A percentile compares a stretch with the other conserved stretches of the same genome.
phyloP scores from a whole-genome alignment of 805 yeast species.

The Barnettozyma botsteinii region DNA sequence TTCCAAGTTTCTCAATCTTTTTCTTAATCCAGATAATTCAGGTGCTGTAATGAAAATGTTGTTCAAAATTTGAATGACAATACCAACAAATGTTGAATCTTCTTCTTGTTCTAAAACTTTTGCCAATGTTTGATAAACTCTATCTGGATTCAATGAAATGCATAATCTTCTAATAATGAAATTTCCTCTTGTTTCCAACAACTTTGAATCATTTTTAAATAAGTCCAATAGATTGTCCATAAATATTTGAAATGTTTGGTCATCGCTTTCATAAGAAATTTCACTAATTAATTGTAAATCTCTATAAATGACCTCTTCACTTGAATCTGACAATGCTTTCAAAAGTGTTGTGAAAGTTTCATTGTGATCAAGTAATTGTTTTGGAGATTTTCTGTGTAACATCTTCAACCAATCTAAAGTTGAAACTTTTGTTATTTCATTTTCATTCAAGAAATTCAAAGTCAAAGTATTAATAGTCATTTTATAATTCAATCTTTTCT shows the following conservation, averaged over 20 bases:
- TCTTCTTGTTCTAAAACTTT: slow-evolving; percentile 58
- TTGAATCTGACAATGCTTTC: slow-evolving; percentile 63
- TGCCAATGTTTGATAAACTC: slow-evolving; percentile 76
- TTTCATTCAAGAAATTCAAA: slow-evolving; percentile 64
- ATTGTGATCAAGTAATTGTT: slow-evolving; percentile 45
- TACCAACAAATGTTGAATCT: slow-evolving; percentile 65
- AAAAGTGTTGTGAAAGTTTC: slow-evolving; percentile 73
- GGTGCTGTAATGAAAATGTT: slow-evolving; percentile 82
- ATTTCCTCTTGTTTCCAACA: slow-evolving; percentile 70
- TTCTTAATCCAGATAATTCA: slow-evolving; percentile 67
- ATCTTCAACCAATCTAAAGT: slow-evolving; percentile 86
- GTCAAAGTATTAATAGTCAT: slow-evolving; percentile 68
- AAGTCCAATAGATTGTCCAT: slow-evolving; percentile 63
- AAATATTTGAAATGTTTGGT: slow-evolving; percentile 68
- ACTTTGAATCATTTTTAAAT: slow-evolving; percentile 62
- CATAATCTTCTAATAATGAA: slow-evolving; percentile 82
- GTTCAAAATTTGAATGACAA: slow-evolving; percentile 81
- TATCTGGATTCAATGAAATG: slow-evolving; percentile 71
- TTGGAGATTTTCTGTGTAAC: slow-evolving; percentile 66
- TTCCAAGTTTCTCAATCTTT: slow-evolving; percentile 58
- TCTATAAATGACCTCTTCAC: slow-evolving; percentile 71
- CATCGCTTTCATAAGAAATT: slow-evolving; percentile 65
- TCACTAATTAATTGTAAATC: slow-evolving; percentile 69
- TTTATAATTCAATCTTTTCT: slow-evolving; percentile 40
- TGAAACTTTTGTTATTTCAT: slow-evolving; percentile 76